Evolutionary conservation across 2,329 filamentous ascomycete species (phyloP).

Genomic region (Cercospora beticola): DNA sequence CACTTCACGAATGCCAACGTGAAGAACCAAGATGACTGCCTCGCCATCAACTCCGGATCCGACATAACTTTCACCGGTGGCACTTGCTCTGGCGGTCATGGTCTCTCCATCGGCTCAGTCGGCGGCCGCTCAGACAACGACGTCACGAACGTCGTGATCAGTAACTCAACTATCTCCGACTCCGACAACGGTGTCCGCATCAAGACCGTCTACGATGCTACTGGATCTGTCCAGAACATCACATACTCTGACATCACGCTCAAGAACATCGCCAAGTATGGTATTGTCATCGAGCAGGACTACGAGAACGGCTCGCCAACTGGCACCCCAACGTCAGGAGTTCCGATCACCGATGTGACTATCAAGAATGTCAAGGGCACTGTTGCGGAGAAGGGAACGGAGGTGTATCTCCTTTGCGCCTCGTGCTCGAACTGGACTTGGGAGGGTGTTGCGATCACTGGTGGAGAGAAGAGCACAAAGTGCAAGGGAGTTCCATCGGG

Average conservation of each 20-base stretch:
- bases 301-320: constrained; percentile 52
- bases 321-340: constrained; percentile 49
- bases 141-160: constrained; percentile 55
- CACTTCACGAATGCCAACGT: constrained; percentile 34
- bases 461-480: constrained; percentile 48
- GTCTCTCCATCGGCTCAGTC: constrained; percentile 43
- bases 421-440: constrained; percentile 56
- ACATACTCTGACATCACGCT: constrained; percentile 57
- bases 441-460: constrained; percentile 51
- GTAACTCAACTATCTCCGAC: constrained; percentile 50
- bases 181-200: constrained; percentile 58
- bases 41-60: constrained; percentile 34
- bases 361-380: constrained; percentile 48
- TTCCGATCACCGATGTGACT: constrained; percentile 55
- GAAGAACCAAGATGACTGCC: constrained; percentile 39
- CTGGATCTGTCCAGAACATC: constrained; percentile 53
- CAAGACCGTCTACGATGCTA: constrained; percentile 54
- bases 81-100: constrained; percentile 31
- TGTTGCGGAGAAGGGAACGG: constrained; percentile 40
- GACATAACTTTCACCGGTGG: constrained; percentile 31
- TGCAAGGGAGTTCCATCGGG: constrained; percentile 43
- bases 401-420: constrained; percentile 57
- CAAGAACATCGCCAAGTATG: constrained; percentile 53
- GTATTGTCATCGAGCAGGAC: constrained; percentile 60
- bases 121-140: constrained; percentile 54